Evolutionary conservation across 352 stramenopile species (phyloP).

Genomic region (Labyrinthula sp.): DNA sequence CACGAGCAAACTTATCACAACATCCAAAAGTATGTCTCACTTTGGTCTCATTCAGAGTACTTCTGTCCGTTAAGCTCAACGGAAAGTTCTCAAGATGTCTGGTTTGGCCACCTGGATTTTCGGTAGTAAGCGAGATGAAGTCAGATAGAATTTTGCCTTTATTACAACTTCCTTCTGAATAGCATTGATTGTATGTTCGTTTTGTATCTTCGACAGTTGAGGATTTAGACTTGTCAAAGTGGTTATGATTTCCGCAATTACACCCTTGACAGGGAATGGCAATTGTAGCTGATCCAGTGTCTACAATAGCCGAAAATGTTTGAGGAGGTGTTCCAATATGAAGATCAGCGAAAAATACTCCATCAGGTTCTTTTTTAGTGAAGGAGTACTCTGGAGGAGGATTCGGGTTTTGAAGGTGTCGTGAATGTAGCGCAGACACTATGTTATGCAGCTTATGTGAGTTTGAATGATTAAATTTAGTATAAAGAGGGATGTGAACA

Average conservation of each 20-base stretch:
- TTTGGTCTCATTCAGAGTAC: conserved; percentile 4
- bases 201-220: background rate
- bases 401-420: conserved; percentile 1
- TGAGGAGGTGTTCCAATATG: conserved; percentile 15
- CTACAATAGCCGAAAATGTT: conserved; percentile 22
- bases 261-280: conserved; percentile 15
- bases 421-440: no score
- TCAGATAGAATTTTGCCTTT: conserved; percentile 5
- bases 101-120: no score
- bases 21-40: conserved; percentile 22
- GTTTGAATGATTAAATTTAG: no score
- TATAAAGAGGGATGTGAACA: no score
- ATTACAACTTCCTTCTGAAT: conserved; percentile 22
- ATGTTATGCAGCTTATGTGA: no score
- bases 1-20: conserved; percentile 10
- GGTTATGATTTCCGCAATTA: conserved; percentile 14
- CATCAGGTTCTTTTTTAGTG: conserved; percentile 9
- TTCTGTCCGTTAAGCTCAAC: no score
- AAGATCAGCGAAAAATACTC: conserved; percentile 20
- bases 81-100: no score
- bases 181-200: conserved; percentile 17
- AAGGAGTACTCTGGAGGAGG: background rate
- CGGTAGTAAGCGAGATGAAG: conserved; percentile 19
- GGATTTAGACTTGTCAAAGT: conserved; percentile 11
- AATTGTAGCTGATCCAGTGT: conserved; percentile 20